Evolutionary conservation across 2,329 filamentous ascomycete genomes (phyloP), one percentile per base, ranked within the genome.

Genomic region (Aspergillus japonicus): DNA sequence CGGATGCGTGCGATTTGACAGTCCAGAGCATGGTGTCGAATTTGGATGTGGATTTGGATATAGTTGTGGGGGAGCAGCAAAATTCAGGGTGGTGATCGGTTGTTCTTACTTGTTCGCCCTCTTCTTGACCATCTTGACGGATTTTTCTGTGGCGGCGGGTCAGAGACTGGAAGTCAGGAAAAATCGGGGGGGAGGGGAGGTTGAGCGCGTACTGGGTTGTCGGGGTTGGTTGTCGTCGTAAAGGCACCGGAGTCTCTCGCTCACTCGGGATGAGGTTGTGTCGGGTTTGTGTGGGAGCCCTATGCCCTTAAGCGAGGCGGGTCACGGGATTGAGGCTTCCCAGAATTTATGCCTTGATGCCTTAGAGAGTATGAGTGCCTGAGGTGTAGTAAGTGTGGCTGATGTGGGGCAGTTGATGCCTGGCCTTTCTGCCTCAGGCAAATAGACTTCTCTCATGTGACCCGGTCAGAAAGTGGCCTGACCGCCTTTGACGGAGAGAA

Each of bases 61-160:
- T 44, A 48, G 31, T 52, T 62, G 63, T 62, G 68, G 71, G 66
- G 65, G 67, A 65, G 68, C 67, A 62, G 63, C 61, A 62, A 59
- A 64, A 66, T 58, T 58, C 68, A 63, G 69, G 59, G 68, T 66
- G 66, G 65, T 66, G 64, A 66, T 62, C 65, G 62, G 67, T 62
- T 67, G 69, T 64, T 76, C 83, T 78, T 86, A 89, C 86, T 89
- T 89, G 82, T 85, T 87, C 77, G 87, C 86, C 80, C 87, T 83
- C 84, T 89, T 89, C 84, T 89, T 89, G 82, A 89, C 87, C 87
- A 89, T 89, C 77, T 78, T 88, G 81, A 80, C 81, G 80, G 79
- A 79, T 80, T 79, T 74, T 66, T 76, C 69, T 74, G 71, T 65
- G 65, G 65, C 63, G 57, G 55, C 61, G 29, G 63, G 72, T 74